Conservation (phyloP, 2,329 filamentous ascomycete species). For the Aspergillus udagawae region DNA sequence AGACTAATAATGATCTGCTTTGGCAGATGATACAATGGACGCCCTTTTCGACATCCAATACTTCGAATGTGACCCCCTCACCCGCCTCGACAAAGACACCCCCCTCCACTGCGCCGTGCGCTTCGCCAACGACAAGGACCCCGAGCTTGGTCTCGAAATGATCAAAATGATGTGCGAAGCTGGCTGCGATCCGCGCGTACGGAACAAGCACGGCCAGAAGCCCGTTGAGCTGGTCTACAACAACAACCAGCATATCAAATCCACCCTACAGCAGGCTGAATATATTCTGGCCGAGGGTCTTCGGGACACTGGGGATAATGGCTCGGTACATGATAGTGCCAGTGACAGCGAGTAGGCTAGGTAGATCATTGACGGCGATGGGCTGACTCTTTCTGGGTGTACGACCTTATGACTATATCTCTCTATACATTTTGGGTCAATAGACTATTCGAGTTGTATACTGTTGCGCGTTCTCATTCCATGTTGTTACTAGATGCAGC, state of each 20-base stretch:
- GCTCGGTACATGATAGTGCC: slow-evolving; percentile 35
- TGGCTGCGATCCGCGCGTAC: slow-evolving; percentile 45
- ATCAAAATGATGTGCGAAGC: slow-evolving; percentile 49
- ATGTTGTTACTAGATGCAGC: neutral
- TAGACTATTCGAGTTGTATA: neutral
- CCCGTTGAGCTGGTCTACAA: slow-evolving; percentile 43
- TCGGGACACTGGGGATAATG: slow-evolving; percentile 31
- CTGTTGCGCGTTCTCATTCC: neutral
- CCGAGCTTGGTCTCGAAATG: slow-evolving; percentile 42
- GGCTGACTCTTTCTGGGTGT: slow-evolving; percentile 10
- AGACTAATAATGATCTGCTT: neutral
- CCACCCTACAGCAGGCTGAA: slow-evolving; percentile 42
- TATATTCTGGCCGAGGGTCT: slow-evolving; percentile 46
- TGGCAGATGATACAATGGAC: slow-evolving; percentile 45
- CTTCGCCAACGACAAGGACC: slow-evolving; percentile 45
- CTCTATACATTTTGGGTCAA: slow-evolving; percentile 2
- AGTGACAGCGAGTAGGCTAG: slow-evolving; percentile 39
- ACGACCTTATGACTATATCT: slow-evolving; percentile 15
- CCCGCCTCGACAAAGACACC: slow-evolving; percentile 44
- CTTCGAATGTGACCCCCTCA: slow-evolving; percentile 47
- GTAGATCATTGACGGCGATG: neutral
- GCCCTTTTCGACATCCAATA: slow-evolving; percentile 45
- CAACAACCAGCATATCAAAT: slow-evolving; percentile 40
- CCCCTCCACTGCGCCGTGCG: slow-evolving; percentile 44
- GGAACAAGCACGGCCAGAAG: slow-evolving; percentile 46